Percentiles rank a stretch among this genome's conserved stretches.
Evolutionary conservation across 192 early-diverging fungal genomes (phyloP).

Genomic region (Globomyces pollinis-pini): DNA sequence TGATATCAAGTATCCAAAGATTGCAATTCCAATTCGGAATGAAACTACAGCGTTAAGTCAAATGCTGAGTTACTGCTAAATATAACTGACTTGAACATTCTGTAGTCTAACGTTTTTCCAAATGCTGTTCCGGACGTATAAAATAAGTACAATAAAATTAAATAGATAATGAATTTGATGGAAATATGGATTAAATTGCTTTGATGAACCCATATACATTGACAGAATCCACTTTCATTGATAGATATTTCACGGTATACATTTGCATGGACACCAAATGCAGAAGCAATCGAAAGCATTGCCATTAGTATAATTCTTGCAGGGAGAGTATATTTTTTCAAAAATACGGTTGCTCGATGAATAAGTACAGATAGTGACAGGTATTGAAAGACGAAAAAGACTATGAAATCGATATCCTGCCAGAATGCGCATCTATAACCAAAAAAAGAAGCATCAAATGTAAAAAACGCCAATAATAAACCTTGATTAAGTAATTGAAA

Average conservation of each 20-base stretch:
- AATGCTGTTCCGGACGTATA: neutral
- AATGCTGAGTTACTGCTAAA: no score
- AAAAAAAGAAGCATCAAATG: no score
- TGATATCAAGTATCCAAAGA: neutral
- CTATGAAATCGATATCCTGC: no score
- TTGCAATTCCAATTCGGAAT: neutral
- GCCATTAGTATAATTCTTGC: neutral
- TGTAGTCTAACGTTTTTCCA: neutral
- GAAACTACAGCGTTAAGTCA: no score
- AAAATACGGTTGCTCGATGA: neutral
- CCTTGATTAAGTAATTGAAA: no score
- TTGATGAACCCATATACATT: no score
- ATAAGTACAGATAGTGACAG: no score
- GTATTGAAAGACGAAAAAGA: no score
- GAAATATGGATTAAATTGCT: no score
- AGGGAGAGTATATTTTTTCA: neutral
- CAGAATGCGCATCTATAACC: no score
- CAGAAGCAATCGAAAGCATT: neutral
- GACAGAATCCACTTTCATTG: neutral
- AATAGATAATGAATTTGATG: neutral
- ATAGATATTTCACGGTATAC: neutral
- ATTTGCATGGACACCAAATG: neutral
- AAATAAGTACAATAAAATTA: neutral
- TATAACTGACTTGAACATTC: neutral
- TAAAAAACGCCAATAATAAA: no score